These are phyloP conservation scores for Kwoniella sp. DNA, from an alignment of 768 basidiomycete genomes.

Conservation along the genomic window DNA sequence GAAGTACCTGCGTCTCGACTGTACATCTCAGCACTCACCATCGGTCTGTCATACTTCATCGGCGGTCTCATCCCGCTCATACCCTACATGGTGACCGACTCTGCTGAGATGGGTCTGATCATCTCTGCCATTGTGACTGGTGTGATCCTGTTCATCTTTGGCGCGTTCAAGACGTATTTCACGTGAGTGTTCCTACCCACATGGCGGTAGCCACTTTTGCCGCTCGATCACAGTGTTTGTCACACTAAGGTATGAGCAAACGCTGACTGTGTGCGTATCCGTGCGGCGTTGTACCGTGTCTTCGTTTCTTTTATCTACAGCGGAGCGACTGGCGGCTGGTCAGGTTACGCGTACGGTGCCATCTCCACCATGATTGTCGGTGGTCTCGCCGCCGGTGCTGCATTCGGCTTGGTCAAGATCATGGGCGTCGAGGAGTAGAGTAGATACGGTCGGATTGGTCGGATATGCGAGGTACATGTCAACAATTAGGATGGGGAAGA, in stretches of 20 bases:
- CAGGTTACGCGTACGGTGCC: constrained; percentile 84
- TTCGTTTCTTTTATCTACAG: constrained; percentile 16
- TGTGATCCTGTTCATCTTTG: constrained; percentile 82
- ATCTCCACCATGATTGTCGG: constrained; percentile 85
- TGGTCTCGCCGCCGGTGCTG: constrained; percentile 80
- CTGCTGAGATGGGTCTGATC: constrained; percentile 63
- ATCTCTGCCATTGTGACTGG: constrained; percentile 74
- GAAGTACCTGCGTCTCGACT: constrained; percentile 82
- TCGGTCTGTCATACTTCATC: constrained; percentile 89
- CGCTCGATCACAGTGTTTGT: too few relatives aligned
- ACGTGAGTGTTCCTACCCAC: constrained; percentile 60
- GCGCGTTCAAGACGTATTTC: constrained; percentile 82
- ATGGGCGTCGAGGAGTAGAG: constrained; percentile 55
- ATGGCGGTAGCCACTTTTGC: neutral
- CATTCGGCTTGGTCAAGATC: constrained; percentile 65
- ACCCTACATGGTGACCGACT: constrained; percentile 85
- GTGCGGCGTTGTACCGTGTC: neutral
- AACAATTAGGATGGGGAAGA: too few relatives aligned
- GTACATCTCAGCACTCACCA: constrained; percentile 89
- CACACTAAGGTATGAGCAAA: too few relatives aligned
- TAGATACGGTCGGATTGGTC: too few relatives aligned
- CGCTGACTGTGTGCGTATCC: neutral
- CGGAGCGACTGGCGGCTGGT: constrained; percentile 61
- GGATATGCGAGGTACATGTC: too few relatives aligned
- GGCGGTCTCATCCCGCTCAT: constrained; percentile 91